Evolutionary conservation across 495 filamentous ascomycete species (phyloP).

Genomic region (Penicillium macrosclerotiorum): DNA sequence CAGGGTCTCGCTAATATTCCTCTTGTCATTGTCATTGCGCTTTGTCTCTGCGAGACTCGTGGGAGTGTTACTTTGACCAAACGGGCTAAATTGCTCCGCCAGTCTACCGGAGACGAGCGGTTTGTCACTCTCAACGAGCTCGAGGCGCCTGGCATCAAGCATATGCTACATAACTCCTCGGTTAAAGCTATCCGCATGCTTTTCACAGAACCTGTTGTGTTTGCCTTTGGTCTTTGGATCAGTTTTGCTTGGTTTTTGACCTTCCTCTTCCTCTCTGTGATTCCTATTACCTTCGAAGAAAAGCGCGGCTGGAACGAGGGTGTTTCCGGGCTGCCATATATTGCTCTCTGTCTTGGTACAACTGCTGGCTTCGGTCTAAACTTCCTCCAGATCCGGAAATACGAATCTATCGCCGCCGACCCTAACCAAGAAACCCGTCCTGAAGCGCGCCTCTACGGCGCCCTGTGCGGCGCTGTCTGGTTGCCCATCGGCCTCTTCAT

Average conservation of each 20-base stretch:
- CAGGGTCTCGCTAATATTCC: conserved; percentile 69
- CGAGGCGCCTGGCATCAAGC: conserved; percentile 35
- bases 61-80: conserved; percentile 54
- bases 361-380: conserved; percentile 59
- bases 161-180: conserved; percentile 41
- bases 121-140: conserved; percentile 67
- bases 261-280: conserved; percentile 73
- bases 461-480: conserved; percentile 67
- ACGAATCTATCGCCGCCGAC: conserved; percentile 57
- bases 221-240: conserved; percentile 73
- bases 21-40: conserved; percentile 48
- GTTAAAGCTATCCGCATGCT: conserved; percentile 65
- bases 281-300: conserved; percentile 69
- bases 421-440: conserved; percentile 51
- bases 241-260: conserved; percentile 68
- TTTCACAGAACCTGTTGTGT: conserved; percentile 70
- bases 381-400: conserved; percentile 57
- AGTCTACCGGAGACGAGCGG: conserved; percentile 57
- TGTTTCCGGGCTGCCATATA: conserved; percentile 71
- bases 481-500: conserved; percentile 72
- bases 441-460: conserved; percentile 57
- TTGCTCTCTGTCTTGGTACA: conserved; percentile 63
- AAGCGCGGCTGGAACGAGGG: conserved; percentile 66
- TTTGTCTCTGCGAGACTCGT: conserved; percentile 72
- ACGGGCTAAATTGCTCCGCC: conserved; percentile 57